Evolutionary conservation across 257 asterid genomes (phyloP), one percentile per base, ranked within the genome.

Genomic region (Petunia axillaris): DNA sequence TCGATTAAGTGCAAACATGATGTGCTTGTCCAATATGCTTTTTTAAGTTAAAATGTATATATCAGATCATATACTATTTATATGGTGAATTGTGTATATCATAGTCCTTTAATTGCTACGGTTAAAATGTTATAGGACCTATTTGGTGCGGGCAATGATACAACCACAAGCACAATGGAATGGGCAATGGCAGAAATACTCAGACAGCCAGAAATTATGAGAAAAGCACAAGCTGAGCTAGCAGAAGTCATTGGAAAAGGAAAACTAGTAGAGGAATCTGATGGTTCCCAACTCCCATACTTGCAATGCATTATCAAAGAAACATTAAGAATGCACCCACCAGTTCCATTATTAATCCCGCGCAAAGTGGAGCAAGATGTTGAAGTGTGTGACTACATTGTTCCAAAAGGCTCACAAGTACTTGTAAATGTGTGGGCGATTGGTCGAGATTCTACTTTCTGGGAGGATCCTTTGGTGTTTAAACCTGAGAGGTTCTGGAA

Each of bases 361-460:
- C 66, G 67, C 50, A 83, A 58, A 25, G 81, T 46, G 5, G 77
- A 77, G 9, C 8, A 35, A 2, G 83, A 82, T 6, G 52, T 46
- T n/a, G 76, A 77, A 82, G 41, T 85, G 54, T 38, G 68, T 4
- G 65, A 10, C 15, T 81, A 35, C 36, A 9, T 14, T 0, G 4
- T 83, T 0, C 85, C 86, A 1, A 16, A 41, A 59, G 68, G 75
- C 5, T 79, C 87, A 4, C 38, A 58, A 25, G 44, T 86, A 9
- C 73, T 85, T 0, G 37, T 83, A 11, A 85, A 83, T 10, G 64
- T 83, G 77, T 86, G 89, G 89, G 84, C 84, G 14, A 86, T 63
- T 1, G 85, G 85, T 4, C 73, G 86, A 64, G 88, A 85, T 40
- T 37, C 86, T 7, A 81, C 58, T 7, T 14, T 63, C 55, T 86